Conservation (phyloP, 306 rosid species). For the Cotoneaster glaucophyllus region DNA sequence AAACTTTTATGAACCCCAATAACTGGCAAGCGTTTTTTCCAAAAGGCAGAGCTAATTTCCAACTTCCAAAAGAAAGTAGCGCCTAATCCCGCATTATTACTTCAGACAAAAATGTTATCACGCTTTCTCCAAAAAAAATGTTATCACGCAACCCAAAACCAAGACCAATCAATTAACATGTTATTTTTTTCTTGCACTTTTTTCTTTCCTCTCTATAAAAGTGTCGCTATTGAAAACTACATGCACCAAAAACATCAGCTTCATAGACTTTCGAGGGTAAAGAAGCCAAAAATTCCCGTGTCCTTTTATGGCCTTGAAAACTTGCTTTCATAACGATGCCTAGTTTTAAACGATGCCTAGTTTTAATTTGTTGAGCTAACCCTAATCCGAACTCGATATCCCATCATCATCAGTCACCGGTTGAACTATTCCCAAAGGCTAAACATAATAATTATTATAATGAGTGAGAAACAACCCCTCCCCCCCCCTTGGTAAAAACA, state of each 20-base stretch:
- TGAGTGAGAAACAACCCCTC: no score
- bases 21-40: not conserved
- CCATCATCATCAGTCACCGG: no score
- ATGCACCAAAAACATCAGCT: not conserved
- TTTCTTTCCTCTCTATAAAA: not conserved
- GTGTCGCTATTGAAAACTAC: not conserved
- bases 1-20: not conserved
- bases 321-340: not conserved
- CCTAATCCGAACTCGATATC: no score
- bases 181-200: not conserved
- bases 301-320: not conserved
- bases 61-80: not conserved
- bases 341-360: not conserved
- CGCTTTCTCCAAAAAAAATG: no score
- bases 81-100: not conserved
- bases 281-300: not conserved
- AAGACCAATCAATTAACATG: not conserved
- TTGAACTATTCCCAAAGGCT: no score
- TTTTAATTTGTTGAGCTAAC: not conserved
- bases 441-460: no score
- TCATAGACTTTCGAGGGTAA: not conserved
- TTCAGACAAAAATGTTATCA: not conserved
- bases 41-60: not conserved
- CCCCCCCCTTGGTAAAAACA: accelerated
- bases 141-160: not conserved